Evolutionary conservation across 2,329 filamentous ascomycete genomes (phyloP).

Genomic region (Zymoseptoria crescenta): DNA sequence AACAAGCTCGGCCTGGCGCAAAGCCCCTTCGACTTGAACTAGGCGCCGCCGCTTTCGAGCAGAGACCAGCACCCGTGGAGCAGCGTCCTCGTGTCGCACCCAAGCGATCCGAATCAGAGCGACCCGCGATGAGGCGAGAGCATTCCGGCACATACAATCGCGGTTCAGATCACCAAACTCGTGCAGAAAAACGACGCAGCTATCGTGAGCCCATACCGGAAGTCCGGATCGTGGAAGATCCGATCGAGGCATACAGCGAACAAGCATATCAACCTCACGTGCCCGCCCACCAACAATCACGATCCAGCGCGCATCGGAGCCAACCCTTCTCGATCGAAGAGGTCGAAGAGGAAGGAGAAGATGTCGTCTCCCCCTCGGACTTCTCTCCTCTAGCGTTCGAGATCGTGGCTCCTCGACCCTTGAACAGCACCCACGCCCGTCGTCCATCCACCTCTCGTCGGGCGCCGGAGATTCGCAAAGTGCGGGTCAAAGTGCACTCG

Average conservation of each 20-base stretch:
- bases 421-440: slow-evolving; percentile 22
- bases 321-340: slow-evolving; percentile 67
- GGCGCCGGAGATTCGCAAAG: slow-evolving; percentile 59
- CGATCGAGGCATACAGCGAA: slow-evolving; percentile 30
- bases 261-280: slow-evolving; percentile 12
- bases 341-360: slow-evolving; percentile 59
- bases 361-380: slow-evolving; percentile 8
- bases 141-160: slow-evolving; percentile 23
- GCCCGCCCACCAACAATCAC: slow-evolving; percentile 20
- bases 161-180: slow-evolving; percentile 16
- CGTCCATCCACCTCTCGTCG: slow-evolving; percentile 46
- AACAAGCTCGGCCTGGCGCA: slow-evolving; percentile 36
- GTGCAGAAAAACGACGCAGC: slow-evolving; percentile 40
- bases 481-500: slow-evolving; percentile 85
- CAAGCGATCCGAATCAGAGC: slow-evolving; percentile 38
- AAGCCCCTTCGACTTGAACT: slow-evolving; percentile 43
- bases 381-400: slow-evolving; percentile 50
- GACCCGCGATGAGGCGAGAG: slow-evolving; percentile 31
- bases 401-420: slow-evolving; percentile 33
- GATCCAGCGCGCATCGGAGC: slow-evolving; percentile 29
- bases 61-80: slow-evolving; percentile 15
- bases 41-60: slow-evolving; percentile 42
- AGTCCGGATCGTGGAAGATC: slow-evolving; percentile 46
- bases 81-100: slow-evolving; percentile 31
- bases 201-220: slow-evolving; percentile 56